Percentiles rank a stretch among this genome's conserved stretches.
Conservation (phyloP, 2,329 filamentous ascomycete genomes). For the Penicillium brevicompactum region DNA sequence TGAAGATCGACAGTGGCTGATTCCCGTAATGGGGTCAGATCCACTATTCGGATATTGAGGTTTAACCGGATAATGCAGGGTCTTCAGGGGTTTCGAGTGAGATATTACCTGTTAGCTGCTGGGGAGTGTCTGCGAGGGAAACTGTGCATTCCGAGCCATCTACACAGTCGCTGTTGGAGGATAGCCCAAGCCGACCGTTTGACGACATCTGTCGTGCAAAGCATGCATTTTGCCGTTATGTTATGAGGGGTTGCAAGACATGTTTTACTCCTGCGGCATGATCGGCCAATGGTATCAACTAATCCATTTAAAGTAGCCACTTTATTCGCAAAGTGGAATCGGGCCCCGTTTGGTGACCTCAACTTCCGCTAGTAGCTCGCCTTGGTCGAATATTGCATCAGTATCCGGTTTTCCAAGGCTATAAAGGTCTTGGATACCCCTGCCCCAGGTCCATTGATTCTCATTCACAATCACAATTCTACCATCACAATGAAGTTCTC, state of each 20-base stretch:
- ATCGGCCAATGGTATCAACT: constrained; percentile 8
- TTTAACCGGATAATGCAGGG: background rate
- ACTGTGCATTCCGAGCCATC: background rate
- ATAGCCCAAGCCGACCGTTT: background rate
- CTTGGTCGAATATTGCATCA: background rate
- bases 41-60: constrained; percentile 6
- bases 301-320: background rate
- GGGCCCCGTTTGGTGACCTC: background rate
- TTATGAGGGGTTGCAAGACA: constrained; percentile 14
- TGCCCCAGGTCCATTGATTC: background rate
- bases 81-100: background rate
- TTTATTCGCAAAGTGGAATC: constrained; percentile 4
- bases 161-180: background rate
- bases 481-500: constrained; percentile 31
- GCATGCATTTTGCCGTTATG: background rate
- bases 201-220: background rate
- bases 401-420: background rate
- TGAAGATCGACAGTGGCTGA: constrained; percentile 14
- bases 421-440: background rate
- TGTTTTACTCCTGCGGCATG: constrained; percentile 15
- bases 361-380: background rate
- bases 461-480: background rate
- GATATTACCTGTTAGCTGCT: background rate
- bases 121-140: background rate
- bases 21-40: constrained; percentile 1